A percentile compares a stretch with the other conserved stretches of the same genome.
These are phyloP conservation scores for Phellinidium pouzarii DNA, from an alignment of 1,284 basidiomycete genomes.

Conservation along the genomic window DNA sequence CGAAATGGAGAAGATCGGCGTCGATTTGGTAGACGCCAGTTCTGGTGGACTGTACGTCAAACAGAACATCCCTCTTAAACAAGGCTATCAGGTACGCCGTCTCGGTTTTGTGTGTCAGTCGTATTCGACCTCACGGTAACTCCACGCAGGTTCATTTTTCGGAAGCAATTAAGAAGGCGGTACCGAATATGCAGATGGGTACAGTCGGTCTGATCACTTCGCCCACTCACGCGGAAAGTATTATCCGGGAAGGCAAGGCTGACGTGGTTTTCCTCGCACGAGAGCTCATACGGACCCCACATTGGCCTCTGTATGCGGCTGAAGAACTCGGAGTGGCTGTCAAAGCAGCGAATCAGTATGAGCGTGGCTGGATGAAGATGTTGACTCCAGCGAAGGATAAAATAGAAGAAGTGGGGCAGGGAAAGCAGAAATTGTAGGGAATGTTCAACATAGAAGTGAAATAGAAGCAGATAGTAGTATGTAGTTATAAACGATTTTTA, in stretches of 20 bases:
- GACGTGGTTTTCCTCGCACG: conserved; percentile 67
- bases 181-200: conserved; percentile 50
- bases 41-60: conserved; percentile 60
- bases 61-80: conserved; percentile 52
- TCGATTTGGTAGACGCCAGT: conserved; percentile 70
- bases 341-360: conserved; percentile 63
- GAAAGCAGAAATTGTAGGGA: background rate
- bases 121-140: background rate
- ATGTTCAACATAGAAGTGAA: background rate
- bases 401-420: background rate
- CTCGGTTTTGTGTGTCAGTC: background rate
- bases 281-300: conserved; percentile 53
- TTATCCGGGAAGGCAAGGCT: conserved; percentile 57
- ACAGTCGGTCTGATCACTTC: conserved; percentile 73
- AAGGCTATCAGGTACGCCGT: conserved; percentile 56
- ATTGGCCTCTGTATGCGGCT: conserved; percentile 51
- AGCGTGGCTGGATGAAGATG: conserved; percentile 51
- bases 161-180: conserved; percentile 56
- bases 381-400: conserved; percentile 26
- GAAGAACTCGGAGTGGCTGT: conserved; percentile 47
- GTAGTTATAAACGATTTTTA: too few species aligned
- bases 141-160: conserved; percentile 57
- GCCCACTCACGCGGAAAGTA: conserved; percentile 57
- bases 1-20: conserved; percentile 52
- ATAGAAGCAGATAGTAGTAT: background rate